Percentiles rank a stretch among this genome's conserved stretches.
Conservation (phyloP, 1,284 basidiomycete genomes). For the Malassezia sp. region DNA sequence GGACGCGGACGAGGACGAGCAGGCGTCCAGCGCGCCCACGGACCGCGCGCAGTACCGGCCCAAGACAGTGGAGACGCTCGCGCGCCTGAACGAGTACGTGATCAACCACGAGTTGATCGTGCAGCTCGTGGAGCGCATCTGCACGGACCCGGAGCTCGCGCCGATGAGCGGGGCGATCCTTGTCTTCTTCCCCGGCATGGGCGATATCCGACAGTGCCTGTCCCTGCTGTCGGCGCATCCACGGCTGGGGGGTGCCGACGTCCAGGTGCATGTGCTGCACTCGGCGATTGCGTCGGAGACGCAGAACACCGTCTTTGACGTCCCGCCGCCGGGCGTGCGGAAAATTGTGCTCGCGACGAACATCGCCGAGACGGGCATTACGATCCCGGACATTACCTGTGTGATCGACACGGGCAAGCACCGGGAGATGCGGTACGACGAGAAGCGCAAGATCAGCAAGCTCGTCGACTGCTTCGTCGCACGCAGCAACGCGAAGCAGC, state of each 20-base stretch:
- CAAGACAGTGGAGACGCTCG: conserved; percentile 66
- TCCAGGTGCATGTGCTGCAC: conserved; percentile 80
- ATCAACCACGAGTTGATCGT: conserved; percentile 58
- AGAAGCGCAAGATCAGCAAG: conserved; percentile 89
- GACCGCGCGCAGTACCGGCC: conserved; percentile 58
- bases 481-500: conserved; percentile 81
- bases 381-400: conserved; percentile 94
- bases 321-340: conserved; percentile 64
- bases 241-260: conserved; percentile 60
- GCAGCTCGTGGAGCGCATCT: conserved; percentile 73
- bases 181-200: conserved; percentile 77
- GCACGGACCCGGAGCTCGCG: conserved; percentile 48
- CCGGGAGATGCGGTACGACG: conserved; percentile 60
- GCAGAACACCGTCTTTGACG: conserved; percentile 78
- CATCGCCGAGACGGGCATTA: conserved; percentile 85
- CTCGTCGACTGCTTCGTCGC: conserved; percentile 87
- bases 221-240: conserved; percentile 70
- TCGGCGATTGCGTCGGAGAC: conserved; percentile 61
- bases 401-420: conserved; percentile 95
- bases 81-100: conserved; percentile 73
- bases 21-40: conserved; percentile 44
- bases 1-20: conserved; percentile 57
- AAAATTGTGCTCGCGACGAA: conserved; percentile 74
- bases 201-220: conserved; percentile 75
- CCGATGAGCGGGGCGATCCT: conserved; percentile 70